A percentile compares a stretch with the other conserved stretches of the same genome.
These are phyloP conservation scores for Gelatoporia subvermispora DNA, from an alignment of 768 basidiomycete species.

Conservation along the genomic window DNA sequence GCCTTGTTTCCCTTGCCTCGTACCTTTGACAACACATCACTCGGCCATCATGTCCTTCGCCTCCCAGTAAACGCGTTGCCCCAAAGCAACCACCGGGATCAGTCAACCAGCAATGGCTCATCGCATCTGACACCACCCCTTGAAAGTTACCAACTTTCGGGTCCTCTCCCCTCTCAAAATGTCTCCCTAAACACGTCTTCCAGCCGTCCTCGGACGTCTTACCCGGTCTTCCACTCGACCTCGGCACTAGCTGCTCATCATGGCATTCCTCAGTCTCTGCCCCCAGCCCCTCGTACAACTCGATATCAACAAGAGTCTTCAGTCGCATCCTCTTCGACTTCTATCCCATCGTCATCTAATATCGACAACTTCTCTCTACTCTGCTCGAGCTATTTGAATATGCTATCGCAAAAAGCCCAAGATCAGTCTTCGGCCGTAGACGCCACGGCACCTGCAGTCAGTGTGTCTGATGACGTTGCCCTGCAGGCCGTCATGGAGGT, in stretches of 20 bases:
- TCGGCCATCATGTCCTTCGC: slow-evolving; percentile 21
- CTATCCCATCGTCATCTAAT: slow-evolving; percentile 21
- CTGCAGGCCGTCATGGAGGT: slow-evolving; percentile 36
- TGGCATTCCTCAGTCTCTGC: slow-evolving; percentile 72
- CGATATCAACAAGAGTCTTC: slow-evolving; percentile 36
- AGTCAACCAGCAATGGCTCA: slow-evolving; percentile 21
- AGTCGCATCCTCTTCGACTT: slow-evolving; percentile 24
- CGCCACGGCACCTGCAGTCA: slow-evolving; percentile 16
- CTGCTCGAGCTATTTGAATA: slow-evolving; percentile 60
- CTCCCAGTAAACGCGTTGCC: slow-evolving; percentile 21
- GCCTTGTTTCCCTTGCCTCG: slow-evolving; percentile 22
- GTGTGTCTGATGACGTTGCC: slow-evolving; percentile 17
- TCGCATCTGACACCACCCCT: slow-evolving; percentile 22
- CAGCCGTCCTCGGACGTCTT: slow-evolving; percentile 65
- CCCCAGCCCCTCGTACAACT: slow-evolving; percentile 60
- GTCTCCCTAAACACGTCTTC: slow-evolving; percentile 48
- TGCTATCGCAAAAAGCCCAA: slow-evolving; percentile 44
- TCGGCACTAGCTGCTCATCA: slow-evolving; percentile 71
- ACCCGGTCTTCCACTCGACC: slow-evolving; percentile 55
- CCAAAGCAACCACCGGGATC: slow-evolving; percentile 19
- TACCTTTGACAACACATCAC: slow-evolving; percentile 12
- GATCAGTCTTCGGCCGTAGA: slow-evolving; percentile 21
- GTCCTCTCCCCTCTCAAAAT: slow-evolving; percentile 45
- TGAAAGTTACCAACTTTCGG: slow-evolving; percentile 56
- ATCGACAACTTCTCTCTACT: slow-evolving; percentile 42